These are phyloP conservation scores for Flaveria trinervia DNA, from an alignment of 129 eudicot genomes.

Conservation along the genomic window DNA sequence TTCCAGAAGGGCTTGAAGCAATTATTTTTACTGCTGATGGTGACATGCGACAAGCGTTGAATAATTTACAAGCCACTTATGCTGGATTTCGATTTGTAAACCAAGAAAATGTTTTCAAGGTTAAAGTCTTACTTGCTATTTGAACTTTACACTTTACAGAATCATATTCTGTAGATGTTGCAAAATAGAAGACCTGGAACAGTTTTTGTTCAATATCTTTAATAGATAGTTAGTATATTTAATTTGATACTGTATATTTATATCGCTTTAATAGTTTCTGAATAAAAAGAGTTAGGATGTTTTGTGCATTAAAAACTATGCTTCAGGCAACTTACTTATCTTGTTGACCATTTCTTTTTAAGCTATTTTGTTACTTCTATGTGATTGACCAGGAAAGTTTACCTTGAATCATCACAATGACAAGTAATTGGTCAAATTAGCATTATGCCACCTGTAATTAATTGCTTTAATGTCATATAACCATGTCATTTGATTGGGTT, in stretches of 20 bases:
- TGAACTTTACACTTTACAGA: neutral
- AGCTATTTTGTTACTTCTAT: neutral
- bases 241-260: neutral
- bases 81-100: conserved; percentile 95
- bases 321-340: neutral
- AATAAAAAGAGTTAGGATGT: neutral
- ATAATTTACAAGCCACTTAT: conserved; percentile 88
- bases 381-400: neutral
- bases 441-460: neutral
- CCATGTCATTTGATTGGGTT: neutral
- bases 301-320: neutral
- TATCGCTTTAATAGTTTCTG: neutral
- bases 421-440: neutral
- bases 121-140: conserved; percentile 11
- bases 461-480: neutral
- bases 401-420: neutral
- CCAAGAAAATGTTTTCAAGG: conserved; percentile 98
- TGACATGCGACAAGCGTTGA: conserved; percentile 95
- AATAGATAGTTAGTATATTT: neutral
- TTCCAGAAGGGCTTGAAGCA: conserved; percentile 93
- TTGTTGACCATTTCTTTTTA: neutral
- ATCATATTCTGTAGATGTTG: neutral
- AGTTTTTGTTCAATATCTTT: neutral
- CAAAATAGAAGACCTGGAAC: neutral
- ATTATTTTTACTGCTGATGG: conserved; percentile 95